Percentiles rank a stretch among this genome's conserved stretches.
Evolutionary conservation across 495 filamentous ascomycete species (phyloP).

Genomic region (Hypoxylon rickii): DNA sequence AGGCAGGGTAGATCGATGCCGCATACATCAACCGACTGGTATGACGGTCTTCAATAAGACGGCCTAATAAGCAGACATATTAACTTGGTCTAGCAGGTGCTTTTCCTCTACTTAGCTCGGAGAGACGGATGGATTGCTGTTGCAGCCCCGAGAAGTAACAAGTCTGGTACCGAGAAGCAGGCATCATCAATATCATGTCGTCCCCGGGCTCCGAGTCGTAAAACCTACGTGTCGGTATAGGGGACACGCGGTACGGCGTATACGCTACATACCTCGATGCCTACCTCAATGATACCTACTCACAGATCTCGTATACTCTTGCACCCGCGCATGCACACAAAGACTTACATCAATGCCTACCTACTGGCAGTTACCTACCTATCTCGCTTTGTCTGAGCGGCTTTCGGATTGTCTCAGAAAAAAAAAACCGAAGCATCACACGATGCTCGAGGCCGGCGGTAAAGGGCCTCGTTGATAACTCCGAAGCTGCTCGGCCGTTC

Average conservation of each 20-base stretch:
- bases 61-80: neutral
- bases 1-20: constrained; percentile 22
- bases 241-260: neutral
- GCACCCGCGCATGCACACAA: no score
- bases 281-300: no score
- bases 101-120: no score
- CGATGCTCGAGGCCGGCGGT: no score
- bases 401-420: neutral
- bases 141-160: neutral
- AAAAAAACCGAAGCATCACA: no score
- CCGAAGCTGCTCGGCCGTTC: neutral
- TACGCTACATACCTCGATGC: no score
- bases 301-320: no score
- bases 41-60: neutral
- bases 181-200: neutral
- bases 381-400: neutral
- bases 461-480: no score
- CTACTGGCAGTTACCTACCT: neutral
- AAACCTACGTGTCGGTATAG: neutral
- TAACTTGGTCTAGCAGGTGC: no score
- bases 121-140: neutral
- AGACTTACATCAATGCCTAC: no score
- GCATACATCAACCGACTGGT: constrained; percentile 16
- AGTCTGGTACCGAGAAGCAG: constrained; percentile 12
- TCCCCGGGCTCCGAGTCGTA: neutral